These are phyloP conservation scores for Tubosaeta sp. DNA, from an alignment of 768 basidiomycete genomes.

Conservation along the genomic window DNA sequence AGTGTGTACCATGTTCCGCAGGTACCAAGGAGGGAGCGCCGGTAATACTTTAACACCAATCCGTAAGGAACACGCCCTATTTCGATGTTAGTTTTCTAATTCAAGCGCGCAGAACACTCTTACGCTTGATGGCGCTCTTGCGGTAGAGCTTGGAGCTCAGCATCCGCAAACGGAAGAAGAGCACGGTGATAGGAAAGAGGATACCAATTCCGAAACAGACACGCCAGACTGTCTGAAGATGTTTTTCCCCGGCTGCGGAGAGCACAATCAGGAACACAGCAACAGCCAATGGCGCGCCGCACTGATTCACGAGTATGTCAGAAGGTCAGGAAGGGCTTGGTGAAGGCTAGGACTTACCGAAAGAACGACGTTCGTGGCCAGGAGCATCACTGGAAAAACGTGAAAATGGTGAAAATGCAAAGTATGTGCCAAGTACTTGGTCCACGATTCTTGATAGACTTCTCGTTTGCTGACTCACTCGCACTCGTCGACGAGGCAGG, in stretches of 20 bases:
- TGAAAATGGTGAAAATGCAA: not conserved
- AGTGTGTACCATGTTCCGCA: slow-evolving; percentile 58
- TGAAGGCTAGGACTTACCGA: slow-evolving; percentile 33
- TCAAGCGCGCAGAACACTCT: not conserved
- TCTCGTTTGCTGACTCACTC: slow-evolving; percentile 71
- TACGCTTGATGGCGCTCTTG: slow-evolving; percentile 61
- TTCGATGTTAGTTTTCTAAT: slow-evolving; percentile 5
- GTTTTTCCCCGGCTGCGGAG: slow-evolving; percentile 58
- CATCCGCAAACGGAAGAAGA: slow-evolving; percentile 72
- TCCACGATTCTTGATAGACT: slow-evolving; percentile 53
- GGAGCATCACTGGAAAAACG: slow-evolving; percentile 53
- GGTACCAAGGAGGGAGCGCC: slow-evolving; percentile 65
- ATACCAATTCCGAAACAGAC: slow-evolving; percentile 63
- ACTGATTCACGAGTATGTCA: slow-evolving; percentile 30
- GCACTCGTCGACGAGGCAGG: slow-evolving; percentile 67
- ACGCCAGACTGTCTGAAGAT: slow-evolving; percentile 63
- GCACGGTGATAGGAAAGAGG: slow-evolving; percentile 58
- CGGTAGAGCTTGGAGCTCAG: slow-evolving; percentile 60
- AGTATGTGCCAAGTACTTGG: slow-evolving; percentile 37
- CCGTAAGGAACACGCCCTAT: slow-evolving; percentile 55
- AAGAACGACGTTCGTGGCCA: slow-evolving; percentile 71
- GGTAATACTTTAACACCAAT: slow-evolving; percentile 58
- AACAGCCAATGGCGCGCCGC: slow-evolving; percentile 63
- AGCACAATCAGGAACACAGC: slow-evolving; percentile 65
- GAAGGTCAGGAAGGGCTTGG: not conserved